Evolutionary conservation across 169 alveolate genomes (phyloP), one percentile per base, ranked within the genome.

Genomic region (Cryptosporidium parvum): DNA sequence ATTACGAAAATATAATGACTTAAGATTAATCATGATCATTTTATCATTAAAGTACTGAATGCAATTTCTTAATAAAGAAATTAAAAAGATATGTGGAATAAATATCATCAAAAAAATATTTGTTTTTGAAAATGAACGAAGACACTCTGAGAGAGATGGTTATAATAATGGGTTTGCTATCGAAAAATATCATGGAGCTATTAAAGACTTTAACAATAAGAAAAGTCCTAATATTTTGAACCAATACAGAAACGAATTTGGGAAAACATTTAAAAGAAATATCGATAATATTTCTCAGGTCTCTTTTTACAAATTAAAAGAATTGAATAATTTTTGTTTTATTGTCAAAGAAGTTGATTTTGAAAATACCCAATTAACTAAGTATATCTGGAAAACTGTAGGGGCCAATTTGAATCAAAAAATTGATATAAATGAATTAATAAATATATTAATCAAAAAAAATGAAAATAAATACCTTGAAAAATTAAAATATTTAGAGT

Each of bases 21-120:
- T 53, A 26, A 5, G 29, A 23, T 8, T 56, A 23, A 14, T 10
- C 1, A 56, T 56, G 35, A 21, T 56, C 21, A 21, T 56, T n/a
- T 6, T 56, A 56, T 23, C 23, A 23, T 56, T 4, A 23, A 26
- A 23, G 12, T 23, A 56, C 67, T 21, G 67, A 56, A 56, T 56
- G 67, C 67, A 23, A 65, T 65, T 65, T 33, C 51, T 65, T 37
- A 65, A 65, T 65, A 29, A 16, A 9, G 72, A 65, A 35, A 65
- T 31, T 26, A 65, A 65, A 8, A 56, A 56, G 21, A 56, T 56
- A 56, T 56, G 67, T 26, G 67, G 37, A 56, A 56, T 56, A n/a
- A 56, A 56, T 56, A 56, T 56, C 0, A 56, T 21, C 21, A 16
- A 21, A 56, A 56, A 56, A 26, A 21, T 56, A 56, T 23, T 56